These are phyloP conservation scores for Suhomyces bokatorum DNA, from an alignment of 1,139 yeast species.

Conservation along the genomic window DNA sequence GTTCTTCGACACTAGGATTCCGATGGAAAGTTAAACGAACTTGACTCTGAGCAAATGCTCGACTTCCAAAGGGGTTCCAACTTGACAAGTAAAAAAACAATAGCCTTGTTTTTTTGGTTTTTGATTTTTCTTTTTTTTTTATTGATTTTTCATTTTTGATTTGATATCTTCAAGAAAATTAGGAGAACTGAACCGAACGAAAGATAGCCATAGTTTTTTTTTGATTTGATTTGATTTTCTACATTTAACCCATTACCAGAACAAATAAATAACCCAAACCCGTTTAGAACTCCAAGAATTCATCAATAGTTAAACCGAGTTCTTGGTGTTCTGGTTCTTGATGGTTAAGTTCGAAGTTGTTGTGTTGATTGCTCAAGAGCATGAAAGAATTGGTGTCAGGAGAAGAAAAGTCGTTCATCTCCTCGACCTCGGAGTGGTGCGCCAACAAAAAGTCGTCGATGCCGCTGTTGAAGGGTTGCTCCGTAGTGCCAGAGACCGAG, in stretches of 20 bases:
- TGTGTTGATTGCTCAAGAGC: conserved; percentile 8
- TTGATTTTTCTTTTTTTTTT: conserved; percentile 14
- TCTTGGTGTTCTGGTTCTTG: conserved; percentile 11
- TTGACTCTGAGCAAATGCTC: neutral
- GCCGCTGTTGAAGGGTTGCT: conserved; percentile 6
- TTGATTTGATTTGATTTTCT: conserved; percentile 4
- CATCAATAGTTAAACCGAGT: conserved; percentile 27
- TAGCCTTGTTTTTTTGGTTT: conserved; percentile 19
- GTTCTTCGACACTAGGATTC: neutral
- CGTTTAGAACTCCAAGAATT: conserved; percentile 27
- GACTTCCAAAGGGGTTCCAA: neutral
- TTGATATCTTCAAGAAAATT: conserved; percentile 5
- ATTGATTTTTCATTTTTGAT: conserved; percentile 8
- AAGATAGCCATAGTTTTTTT: conserved; percentile 9
- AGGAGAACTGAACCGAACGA: conserved; percentile 11
- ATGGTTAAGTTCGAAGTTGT: conserved; percentile 7
- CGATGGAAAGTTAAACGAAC: no score
- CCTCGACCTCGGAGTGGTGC: conserved; percentile 15
- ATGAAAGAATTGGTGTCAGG: conserved; percentile 10
- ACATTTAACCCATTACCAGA: conserved; percentile 12
- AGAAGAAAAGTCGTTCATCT: conserved; percentile 15
- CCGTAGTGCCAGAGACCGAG: conserved; percentile 7
- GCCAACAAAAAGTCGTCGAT: conserved; percentile 21
- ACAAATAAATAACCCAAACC: conserved; percentile 11
- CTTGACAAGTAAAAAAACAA: conserved; percentile 8